Percentiles rank a stretch among this genome's conserved stretches.
Evolutionary conservation across 169 alveolate species (phyloP).

Genomic region (Plasmodium yoelii): DNA sequence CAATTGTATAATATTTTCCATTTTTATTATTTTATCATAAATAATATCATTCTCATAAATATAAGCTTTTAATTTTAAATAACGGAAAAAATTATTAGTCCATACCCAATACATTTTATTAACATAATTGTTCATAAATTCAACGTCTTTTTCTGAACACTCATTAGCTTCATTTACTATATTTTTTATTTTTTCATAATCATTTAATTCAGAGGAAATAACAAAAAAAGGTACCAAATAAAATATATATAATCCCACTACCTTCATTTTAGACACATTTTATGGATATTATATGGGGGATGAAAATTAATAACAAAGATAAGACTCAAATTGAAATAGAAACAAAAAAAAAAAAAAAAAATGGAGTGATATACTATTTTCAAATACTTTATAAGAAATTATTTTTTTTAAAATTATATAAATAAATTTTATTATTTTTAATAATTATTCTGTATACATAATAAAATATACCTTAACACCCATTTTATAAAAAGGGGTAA

Average conservation of each 20-base stretch:
- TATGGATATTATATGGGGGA: not conserved
- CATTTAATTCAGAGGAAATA: slow-evolving; percentile 2
- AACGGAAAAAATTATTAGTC: slow-evolving; percentile 50
- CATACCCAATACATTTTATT: slow-evolving; percentile 65
- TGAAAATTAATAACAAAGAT: too few species aligned
- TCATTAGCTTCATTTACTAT: slow-evolving; percentile 52
- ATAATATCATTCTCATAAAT: slow-evolving; percentile 59
- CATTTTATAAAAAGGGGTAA: too few species aligned
- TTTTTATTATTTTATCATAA: slow-evolving; percentile 20
- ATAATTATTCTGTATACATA: too few species aligned
- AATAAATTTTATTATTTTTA: too few species aligned
- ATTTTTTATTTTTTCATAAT: slow-evolving; percentile 23
- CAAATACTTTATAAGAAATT: too few species aligned
- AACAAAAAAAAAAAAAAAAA: too few species aligned
- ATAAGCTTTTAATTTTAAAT: slow-evolving; percentile 40
- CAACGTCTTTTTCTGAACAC: slow-evolving; percentile 51
- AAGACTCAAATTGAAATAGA: too few species aligned
- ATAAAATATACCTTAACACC: too few species aligned
- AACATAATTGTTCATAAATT: slow-evolving; percentile 25
- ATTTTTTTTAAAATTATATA: too few species aligned
- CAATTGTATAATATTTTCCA: not conserved
- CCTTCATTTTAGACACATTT: slow-evolving; percentile 10
- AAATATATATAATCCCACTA: slow-evolving; percentile 7
- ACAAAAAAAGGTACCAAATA: not conserved
- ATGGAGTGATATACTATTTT: too few species aligned